Evolutionary conservation across 352 stramenopile species (phyloP).

Genomic region (Plasmopara muralis): DNA sequence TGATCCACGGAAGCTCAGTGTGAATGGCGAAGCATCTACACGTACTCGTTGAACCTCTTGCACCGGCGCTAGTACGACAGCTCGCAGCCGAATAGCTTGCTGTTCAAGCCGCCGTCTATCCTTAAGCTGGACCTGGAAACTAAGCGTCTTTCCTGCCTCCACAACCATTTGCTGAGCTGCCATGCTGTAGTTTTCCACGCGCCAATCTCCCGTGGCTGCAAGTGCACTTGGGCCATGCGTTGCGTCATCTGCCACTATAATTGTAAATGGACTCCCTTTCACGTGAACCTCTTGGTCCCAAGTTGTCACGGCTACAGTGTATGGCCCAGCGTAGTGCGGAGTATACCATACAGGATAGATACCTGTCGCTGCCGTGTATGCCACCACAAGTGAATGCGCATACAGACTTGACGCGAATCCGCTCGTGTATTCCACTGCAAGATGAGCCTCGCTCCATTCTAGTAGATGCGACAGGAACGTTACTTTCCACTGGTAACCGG

Average conservation of each 20-base stretch:
- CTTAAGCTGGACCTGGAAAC: constrained; percentile 89
- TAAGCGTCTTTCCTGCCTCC: constrained; percentile 39
- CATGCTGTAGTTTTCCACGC: constrained; percentile 55
- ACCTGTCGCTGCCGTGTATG: constrained; percentile 46
- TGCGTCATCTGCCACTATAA: constrained; percentile 67
- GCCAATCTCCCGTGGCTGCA: constrained; percentile 55
- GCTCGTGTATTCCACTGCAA: constrained; percentile 67
- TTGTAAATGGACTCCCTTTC: constrained; percentile 82
- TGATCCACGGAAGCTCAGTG: constrained; percentile 58
- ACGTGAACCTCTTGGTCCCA: constrained; percentile 68
- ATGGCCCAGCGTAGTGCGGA: constrained; percentile 83
- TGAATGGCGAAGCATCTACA: constrained; percentile 32
- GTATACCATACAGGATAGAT: constrained; percentile 91
- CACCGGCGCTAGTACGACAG: constrained; percentile 38
- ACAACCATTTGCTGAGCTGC: constrained; percentile 45
- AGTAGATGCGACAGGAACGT: constrained; percentile 90
- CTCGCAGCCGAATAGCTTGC: constrained; percentile 54
- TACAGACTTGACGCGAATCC: constrained; percentile 36
- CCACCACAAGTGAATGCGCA: constrained; percentile 37
- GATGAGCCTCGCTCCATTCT: constrained; percentile 54
- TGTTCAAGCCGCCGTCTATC: constrained; percentile 72
- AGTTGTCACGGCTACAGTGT: constrained; percentile 83
- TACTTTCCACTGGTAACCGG: constrained; percentile 79
- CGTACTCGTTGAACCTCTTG: constrained; percentile 56
- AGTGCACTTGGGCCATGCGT: constrained; percentile 73